phyloP scores from a whole-genome alignment of 805 yeast species.

The Middelhovenomyces tepae region DNA sequence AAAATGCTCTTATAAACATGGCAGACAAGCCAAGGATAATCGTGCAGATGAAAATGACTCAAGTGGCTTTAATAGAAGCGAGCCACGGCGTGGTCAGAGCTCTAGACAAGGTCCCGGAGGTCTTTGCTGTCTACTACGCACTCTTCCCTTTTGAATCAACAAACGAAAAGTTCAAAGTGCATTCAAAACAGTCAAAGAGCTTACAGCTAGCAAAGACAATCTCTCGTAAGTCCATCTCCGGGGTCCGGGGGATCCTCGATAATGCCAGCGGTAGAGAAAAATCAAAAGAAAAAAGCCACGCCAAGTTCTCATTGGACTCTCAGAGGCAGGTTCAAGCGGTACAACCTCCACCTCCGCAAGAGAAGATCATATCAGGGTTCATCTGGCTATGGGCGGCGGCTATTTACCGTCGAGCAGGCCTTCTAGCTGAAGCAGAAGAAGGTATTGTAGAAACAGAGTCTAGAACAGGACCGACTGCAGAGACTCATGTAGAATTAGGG shows the following conservation, averaged over 20 bases:
- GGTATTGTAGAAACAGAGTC: slow-evolving; percentile 66
- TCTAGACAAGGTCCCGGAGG: slow-evolving; percentile 54
- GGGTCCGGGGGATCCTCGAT: not conserved
- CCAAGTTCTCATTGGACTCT: not conserved
- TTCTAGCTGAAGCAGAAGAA: slow-evolving; percentile 52
- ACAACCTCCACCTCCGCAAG: slow-evolving; percentile 9
- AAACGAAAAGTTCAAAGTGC: not conserved
- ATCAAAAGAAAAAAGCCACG: slow-evolving; percentile 11
- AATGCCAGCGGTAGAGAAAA: not conserved
- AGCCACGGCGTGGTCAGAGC: slow-evolving; percentile 50
- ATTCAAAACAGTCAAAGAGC: slow-evolving; percentile 25
- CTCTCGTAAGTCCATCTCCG: not conserved
- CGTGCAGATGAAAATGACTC: slow-evolving; percentile 62
- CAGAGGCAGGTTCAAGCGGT: slow-evolving; percentile 7
- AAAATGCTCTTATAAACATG: slow-evolving; percentile 28
- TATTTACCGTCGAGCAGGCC: slow-evolving; percentile 49
- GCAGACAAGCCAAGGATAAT: slow-evolving; percentile 29
- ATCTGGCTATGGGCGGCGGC: slow-evolving; percentile 69
- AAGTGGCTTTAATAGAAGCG: slow-evolving; percentile 58
- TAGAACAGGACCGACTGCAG: slow-evolving; percentile 36
- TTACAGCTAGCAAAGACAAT: slow-evolving; percentile 22
- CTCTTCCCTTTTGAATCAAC: slow-evolving; percentile 29
- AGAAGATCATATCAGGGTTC: slow-evolving; percentile 26
- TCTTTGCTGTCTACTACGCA: slow-evolving; percentile 49
- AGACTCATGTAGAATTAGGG: slow-evolving; percentile 44